These are phyloP conservation scores for Mortierella sp. DNA, from an alignment of 371 early-diverging fungal species.

Conservation along the genomic window DNA sequence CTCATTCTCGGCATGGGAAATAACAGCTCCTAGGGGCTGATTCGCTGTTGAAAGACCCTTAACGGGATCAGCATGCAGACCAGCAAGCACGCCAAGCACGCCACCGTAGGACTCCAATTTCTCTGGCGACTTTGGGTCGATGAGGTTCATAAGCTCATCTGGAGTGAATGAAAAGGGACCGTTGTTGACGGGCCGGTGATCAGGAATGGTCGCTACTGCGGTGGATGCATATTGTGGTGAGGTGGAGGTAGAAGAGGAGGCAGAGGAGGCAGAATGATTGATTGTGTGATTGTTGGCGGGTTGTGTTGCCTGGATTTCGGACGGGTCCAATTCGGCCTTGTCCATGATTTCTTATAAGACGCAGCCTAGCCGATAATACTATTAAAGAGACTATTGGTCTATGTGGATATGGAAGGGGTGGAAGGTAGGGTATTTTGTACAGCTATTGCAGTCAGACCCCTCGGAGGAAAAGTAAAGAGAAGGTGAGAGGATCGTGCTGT, in stretches of 20 bases:
- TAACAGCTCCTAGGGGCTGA: conserved; percentile 29
- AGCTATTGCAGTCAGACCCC: too few relatives aligned
- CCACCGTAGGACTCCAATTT: conserved; percentile 62
- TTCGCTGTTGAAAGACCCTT: conserved; percentile 58
- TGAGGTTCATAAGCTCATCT: conserved; percentile 59
- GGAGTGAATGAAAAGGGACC: conserved; percentile 66
- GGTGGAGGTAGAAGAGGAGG: conserved; percentile 4
- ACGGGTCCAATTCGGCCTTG: conserved; percentile 21
- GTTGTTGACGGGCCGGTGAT: conserved; percentile 49
- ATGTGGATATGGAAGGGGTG: neutral
- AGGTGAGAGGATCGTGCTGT: neutral
- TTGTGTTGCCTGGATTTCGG: neutral
- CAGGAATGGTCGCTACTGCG: conserved; percentile 6
- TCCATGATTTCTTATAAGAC: conserved; percentile 13
- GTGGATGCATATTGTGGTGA: conserved; percentile 5
- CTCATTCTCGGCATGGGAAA: conserved; percentile 23
- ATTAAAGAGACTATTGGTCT: neutral
- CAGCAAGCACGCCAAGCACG: conserved; percentile 62
- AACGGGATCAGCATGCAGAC: conserved; percentile 62
- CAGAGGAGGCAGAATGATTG: conserved; percentile 1
- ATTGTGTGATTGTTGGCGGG: neutral
- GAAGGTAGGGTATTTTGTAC: conserved; percentile 1
- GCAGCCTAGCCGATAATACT: neutral
- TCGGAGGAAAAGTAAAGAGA: neutral
- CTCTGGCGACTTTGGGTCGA: conserved; percentile 69